phyloP scores from a whole-genome alignment of 371 early-diverging fungal genomes.

The Quaeritorhiza haematococci region DNA sequence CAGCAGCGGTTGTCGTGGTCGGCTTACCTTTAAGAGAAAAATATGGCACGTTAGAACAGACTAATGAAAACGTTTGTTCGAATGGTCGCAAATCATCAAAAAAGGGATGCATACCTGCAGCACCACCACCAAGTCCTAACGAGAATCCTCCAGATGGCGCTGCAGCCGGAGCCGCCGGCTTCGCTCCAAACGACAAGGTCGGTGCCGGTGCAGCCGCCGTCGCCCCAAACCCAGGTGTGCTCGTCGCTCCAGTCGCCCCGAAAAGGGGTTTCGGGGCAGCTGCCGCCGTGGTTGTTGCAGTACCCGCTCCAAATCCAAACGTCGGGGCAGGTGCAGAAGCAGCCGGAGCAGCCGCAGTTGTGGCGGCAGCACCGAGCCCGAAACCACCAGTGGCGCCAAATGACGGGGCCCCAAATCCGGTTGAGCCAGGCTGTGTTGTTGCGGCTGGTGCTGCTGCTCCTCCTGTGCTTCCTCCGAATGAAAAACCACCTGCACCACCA shows the following conservation, averaged over 20 bases:
- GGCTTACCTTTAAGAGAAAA: too few relatives aligned
- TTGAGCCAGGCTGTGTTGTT: not conserved
- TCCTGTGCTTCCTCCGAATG: too few relatives aligned
- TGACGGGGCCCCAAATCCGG: not conserved
- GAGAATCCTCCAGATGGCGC: conserved; percentile 1
- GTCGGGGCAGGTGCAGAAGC: conserved; percentile 1
- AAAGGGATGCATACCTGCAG: not conserved
- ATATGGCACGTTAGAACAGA: too few relatives aligned
- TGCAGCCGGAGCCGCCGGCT: conserved; percentile 12
- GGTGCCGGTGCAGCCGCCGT: conserved; percentile 10
- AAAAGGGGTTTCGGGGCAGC: conserved; percentile 23
- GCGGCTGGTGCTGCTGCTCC: not conserved
- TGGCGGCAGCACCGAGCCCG: too few relatives aligned
- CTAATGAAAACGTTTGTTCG: too few relatives aligned
- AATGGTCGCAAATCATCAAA: too few relatives aligned
- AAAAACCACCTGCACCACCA: too few relatives aligned
- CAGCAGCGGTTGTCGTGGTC: not conserved
- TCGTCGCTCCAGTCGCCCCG: conserved; percentile 13
- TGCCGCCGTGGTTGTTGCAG: conserved; percentile 20
- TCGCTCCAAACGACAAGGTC: conserved; percentile 13
- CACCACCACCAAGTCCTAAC: not conserved
- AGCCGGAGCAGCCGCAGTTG: conserved; percentile 2
- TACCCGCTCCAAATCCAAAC: not conserved
- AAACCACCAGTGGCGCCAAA: not conserved
- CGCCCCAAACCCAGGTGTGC: not conserved